phyloP scores from a whole-genome alignment of 2,329 filamentous ascomycete species.

The Geoglossum cookeanum region DNA sequence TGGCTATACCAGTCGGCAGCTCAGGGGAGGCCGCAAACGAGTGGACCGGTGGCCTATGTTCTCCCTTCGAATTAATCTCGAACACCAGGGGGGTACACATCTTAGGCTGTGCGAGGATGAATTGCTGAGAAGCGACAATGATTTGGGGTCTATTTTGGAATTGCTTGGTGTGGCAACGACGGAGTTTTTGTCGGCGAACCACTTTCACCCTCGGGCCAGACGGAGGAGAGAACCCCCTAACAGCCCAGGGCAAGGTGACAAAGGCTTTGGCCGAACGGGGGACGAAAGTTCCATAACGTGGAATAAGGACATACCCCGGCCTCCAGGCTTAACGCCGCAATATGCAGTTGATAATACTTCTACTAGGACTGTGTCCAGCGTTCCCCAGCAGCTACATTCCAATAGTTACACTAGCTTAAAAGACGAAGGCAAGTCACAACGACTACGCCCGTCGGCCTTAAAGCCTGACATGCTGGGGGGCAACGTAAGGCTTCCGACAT shows the following conservation, averaged over 20 bases:
- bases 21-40: conserved; percentile 37
- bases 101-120: background rate
- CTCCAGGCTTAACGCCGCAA: background rate
- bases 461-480: background rate
- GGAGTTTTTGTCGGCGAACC: conserved; percentile 56
- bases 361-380: background rate
- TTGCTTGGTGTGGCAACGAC: conserved; percentile 49
- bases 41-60: conserved; percentile 84
- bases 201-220: conserved; percentile 35
- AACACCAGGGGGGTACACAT: conserved; percentile 6
- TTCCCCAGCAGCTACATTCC: background rate
- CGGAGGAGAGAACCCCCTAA: conserved; percentile 14
- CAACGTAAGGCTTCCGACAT: background rate
- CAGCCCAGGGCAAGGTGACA: background rate
- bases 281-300: background rate
- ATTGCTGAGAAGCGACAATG: conserved; percentile 10
- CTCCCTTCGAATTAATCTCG: conserved; percentile 45
- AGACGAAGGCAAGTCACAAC: background rate
- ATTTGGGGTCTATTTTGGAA: conserved; percentile 37
- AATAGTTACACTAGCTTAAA: background rate
- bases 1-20: conserved; percentile 30
- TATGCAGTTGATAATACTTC: background rate
- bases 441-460: background rate
- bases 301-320: background rate
- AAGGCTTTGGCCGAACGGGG: background rate